Conservation (phyloP, 2,329 filamentous ascomycete species). For the Chaetomium olivaceum region DNA sequence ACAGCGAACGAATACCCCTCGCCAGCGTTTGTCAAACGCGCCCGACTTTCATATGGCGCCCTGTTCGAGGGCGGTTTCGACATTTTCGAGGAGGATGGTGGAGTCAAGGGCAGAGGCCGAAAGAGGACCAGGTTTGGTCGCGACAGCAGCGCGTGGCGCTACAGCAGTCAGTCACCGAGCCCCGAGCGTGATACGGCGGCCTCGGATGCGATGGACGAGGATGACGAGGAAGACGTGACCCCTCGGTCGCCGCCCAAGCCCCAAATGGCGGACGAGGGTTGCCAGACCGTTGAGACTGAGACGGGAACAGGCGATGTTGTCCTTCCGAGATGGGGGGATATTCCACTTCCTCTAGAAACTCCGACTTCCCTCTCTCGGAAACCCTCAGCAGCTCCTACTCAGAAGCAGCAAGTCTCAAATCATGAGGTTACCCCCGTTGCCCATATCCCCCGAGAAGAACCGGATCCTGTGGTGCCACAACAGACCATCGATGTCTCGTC, state of each 20-base stretch:
- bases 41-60: slow-evolving; percentile 67
- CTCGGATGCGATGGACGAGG: slow-evolving; percentile 30
- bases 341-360: background rate
- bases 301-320: background rate
- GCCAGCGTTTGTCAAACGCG: slow-evolving; percentile 76
- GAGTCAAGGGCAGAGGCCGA: slow-evolving; percentile 59
- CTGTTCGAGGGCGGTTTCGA: slow-evolving; percentile 65
- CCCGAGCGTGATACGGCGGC: slow-evolving; percentile 53
- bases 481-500: background rate
- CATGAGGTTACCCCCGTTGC: background rate
- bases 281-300: slow-evolving; percentile 35
- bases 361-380: background rate
- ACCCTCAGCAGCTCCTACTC: background rate
- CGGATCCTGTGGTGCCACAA: background rate
- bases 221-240: slow-evolving; percentile 19
- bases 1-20: slow-evolving; percentile 65
- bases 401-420: background rate
- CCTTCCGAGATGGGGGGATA: background rate
- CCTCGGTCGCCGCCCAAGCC: slow-evolving; percentile 28
- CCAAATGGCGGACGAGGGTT: slow-evolving; percentile 37
- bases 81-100: slow-evolving; percentile 69
- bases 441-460: background rate
- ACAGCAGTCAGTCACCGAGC: slow-evolving; percentile 69
- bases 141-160: slow-evolving; percentile 70
- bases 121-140: slow-evolving; percentile 71